Conservation (phyloP, 176 grass and related monocot genomes). For the Ensete ventricosum region DNA sequence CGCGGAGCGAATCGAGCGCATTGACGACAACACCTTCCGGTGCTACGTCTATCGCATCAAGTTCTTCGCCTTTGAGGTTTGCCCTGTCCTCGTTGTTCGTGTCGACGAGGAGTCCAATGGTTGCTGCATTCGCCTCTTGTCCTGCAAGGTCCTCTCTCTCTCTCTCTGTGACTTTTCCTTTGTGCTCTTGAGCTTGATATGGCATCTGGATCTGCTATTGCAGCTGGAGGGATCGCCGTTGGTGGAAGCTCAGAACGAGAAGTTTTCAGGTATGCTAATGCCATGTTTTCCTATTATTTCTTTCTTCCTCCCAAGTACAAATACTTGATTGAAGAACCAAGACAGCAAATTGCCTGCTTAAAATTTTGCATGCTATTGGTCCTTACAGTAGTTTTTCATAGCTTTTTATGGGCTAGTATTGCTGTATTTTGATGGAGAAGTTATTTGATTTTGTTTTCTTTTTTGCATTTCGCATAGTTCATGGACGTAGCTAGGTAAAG, state of each 20-base stretch:
- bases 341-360: background rate
- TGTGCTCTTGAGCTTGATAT: background rate
- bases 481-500: too few relatives aligned
- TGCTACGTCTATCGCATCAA: conserved; percentile 91
- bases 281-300: background rate
- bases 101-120: conserved; percentile 76
- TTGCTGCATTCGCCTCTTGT: conserved; percentile 80
- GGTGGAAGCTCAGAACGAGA: conserved; percentile 95
- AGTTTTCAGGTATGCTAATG: conserved; percentile 56
- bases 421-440: too few relatives aligned
- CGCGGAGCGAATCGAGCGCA: conserved; percentile 90
- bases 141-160: conserved; percentile 48
- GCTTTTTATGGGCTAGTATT: too few relatives aligned
- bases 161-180: background rate
- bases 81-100: conserved; percentile 84
- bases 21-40: conserved; percentile 77
- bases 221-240: conserved; percentile 86
- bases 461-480: too few relatives aligned
- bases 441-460: too few relatives aligned
- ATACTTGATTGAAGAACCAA: background rate
- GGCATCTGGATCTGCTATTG: background rate
- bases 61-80: conserved; percentile 92
- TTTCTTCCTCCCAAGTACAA: background rate
- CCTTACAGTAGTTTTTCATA: background rate
- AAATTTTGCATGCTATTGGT: background rate